These are phyloP conservation scores for Serendipita vermifera DNA, from an alignment of 768 basidiomycete species.

Conservation along the genomic window DNA sequence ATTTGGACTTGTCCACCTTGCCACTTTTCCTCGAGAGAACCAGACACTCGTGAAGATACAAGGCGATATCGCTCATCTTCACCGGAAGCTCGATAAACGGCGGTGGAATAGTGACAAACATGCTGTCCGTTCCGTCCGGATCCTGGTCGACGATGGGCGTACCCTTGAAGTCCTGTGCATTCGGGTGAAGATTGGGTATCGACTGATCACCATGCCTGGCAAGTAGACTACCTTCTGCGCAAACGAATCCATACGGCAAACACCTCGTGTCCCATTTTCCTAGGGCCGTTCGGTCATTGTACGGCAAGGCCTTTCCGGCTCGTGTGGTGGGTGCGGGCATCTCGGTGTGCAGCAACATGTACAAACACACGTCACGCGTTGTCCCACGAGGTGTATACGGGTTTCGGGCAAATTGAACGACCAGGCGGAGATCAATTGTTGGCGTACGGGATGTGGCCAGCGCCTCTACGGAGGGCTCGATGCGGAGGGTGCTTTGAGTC, in stretches of 20 bases:
- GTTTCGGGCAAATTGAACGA: not conserved
- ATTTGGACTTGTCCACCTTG: too few species aligned
- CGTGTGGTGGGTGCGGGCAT: not conserved
- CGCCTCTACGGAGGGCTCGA: conserved; percentile 2
- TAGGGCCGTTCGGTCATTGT: not conserved
- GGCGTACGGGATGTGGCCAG: not conserved
- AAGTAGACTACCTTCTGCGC: not conserved
- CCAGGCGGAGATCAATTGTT: conserved; percentile 6
- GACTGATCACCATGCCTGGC: not conserved
- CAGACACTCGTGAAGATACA: conserved; percentile 1
- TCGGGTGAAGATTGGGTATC: not conserved
- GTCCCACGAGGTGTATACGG: not conserved
- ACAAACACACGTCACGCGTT: conserved; percentile 6
- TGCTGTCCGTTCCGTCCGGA: not conserved
- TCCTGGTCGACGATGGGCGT: not conserved
- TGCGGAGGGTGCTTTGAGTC: not conserved
- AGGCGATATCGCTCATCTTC: not conserved
- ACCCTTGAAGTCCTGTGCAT: not conserved
- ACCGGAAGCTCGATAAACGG: not conserved
- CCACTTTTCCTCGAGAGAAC: not conserved
- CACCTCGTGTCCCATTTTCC: not conserved
- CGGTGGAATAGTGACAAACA: conserved; percentile 1
- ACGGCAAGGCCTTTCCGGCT: not conserved
- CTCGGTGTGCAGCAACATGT: conserved; percentile 1
- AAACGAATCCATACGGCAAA: not conserved